Evolutionary conservation across 345 rosid genomes (phyloP).

Genomic region (Camelina laxa): DNA sequence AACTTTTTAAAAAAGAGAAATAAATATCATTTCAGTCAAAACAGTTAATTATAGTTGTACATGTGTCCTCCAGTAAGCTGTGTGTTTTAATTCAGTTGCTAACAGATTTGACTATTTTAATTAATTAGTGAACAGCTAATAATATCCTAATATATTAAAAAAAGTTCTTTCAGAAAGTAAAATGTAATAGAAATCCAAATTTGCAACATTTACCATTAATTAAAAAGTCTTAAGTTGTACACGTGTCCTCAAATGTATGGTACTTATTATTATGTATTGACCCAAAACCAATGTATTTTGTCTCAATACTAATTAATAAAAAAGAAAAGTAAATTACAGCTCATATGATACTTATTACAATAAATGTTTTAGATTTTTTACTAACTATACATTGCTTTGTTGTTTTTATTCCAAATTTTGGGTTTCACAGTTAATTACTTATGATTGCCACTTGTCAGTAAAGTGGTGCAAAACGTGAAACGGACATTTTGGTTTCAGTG

Average conservation of each 20-base stretch:
- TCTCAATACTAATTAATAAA: constrained; percentile 1
- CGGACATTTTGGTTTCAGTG: constrained; percentile 30
- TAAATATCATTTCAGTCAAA: background rate
- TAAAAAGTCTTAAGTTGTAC: background rate
- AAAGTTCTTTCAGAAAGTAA: too few species aligned
- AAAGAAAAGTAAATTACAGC: background rate
- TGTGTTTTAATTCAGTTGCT: background rate
- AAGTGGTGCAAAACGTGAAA: constrained; percentile 33
- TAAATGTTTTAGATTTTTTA: background rate
- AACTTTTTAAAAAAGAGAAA: background rate
- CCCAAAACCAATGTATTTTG: background rate
- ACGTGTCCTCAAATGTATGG: constrained; percentile 6
- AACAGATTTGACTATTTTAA: constrained; percentile 6
- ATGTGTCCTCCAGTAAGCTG: constrained; percentile 1
- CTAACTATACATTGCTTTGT: too few species aligned
- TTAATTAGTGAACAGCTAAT: background rate
- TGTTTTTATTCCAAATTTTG: background rate
- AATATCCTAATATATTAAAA: background rate
- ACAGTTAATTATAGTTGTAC: background rate
- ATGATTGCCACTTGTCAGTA: constrained; percentile 17
- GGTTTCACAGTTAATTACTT: background rate
- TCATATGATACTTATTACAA: background rate
- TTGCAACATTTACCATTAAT: background rate
- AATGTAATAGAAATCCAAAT: background rate
- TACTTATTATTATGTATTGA: background rate